Conservation (phyloP, 768 basidiomycete species). For the Saitozyma podzolica region DNA sequence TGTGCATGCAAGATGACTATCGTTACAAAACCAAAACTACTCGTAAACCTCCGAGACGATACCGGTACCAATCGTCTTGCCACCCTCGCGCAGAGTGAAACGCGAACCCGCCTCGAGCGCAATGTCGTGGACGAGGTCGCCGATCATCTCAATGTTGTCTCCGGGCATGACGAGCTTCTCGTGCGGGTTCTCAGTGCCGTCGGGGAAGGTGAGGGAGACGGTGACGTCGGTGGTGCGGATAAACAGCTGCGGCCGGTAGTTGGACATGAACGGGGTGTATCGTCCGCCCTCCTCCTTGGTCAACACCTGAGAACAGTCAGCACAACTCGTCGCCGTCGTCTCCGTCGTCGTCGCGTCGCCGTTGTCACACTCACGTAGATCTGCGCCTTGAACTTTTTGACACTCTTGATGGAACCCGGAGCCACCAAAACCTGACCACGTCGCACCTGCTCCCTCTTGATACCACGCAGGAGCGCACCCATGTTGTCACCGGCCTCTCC, state of each 20-base stretch:
- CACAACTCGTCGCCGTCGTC: neutral
- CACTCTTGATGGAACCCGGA: slow-evolving; percentile 88
- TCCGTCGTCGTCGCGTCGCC: neutral
- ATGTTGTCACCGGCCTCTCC: slow-evolving; percentile 99
- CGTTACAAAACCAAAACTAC: slow-evolving; percentile 8
- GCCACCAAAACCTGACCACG: slow-evolving; percentile 88
- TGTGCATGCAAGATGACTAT: no score
- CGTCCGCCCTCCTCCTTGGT: slow-evolving; percentile 76
- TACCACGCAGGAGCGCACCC: slow-evolving; percentile 92
- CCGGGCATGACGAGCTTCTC: slow-evolving; percentile 99
- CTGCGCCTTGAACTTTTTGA: slow-evolving; percentile 91
- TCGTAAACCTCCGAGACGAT: slow-evolving; percentile 80
- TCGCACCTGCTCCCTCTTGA: slow-evolving; percentile 93
- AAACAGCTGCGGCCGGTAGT: slow-evolving; percentile 95
- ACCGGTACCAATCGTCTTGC: slow-evolving; percentile 93
- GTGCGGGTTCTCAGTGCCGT: slow-evolving; percentile 72
- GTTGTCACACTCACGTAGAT: slow-evolving; percentile 61
- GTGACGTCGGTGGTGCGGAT: slow-evolving; percentile 94
- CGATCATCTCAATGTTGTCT: slow-evolving; percentile 92
- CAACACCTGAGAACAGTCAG: slow-evolving; percentile 60
- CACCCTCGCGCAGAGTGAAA: slow-evolving; percentile 92
- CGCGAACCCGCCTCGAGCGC: slow-evolving; percentile 85
- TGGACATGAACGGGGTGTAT: slow-evolving; percentile 72
- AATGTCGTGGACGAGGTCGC: slow-evolving; percentile 77
- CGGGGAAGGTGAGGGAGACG: slow-evolving; percentile 77